Evolutionary conservation across 2,329 filamentous ascomycete genomes (phyloP).

Genomic region (Biscogniauxia sp.): DNA sequence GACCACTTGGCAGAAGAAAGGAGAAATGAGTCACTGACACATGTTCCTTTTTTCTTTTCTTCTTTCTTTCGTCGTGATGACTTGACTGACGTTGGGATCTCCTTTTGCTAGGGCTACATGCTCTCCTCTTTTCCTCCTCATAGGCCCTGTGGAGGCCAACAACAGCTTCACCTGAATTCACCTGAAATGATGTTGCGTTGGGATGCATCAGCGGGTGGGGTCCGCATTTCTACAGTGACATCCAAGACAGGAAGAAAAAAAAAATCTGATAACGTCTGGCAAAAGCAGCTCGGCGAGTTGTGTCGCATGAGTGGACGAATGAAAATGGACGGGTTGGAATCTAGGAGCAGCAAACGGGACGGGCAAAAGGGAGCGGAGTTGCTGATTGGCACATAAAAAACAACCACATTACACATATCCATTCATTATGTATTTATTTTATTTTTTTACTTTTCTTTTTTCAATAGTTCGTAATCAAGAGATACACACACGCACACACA

Average conservation of each 20-base stretch:
- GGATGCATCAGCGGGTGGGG: constrained; percentile 7
- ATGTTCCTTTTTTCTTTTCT: neutral
- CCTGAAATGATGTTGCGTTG: constrained; percentile 28
- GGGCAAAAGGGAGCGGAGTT: constrained; percentile 10
- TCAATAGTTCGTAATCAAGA: constrained; percentile 9
- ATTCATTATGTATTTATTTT: neutral
- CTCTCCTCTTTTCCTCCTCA: neutral
- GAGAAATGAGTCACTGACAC: neutral
- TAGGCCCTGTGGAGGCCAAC: constrained; percentile 9
- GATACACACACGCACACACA: neutral
- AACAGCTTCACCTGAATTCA: constrained; percentile 32
- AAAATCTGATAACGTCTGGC: constrained; percentile 14
- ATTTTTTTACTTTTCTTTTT: constrained; percentile 9
- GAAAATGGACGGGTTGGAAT: constrained; percentile 7
- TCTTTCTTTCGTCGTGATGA: neutral
- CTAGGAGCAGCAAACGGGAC: constrained; percentile 1
- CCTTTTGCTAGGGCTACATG: neutral
- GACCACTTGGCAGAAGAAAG: neutral
- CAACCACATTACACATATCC: neutral
- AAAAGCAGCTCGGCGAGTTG: constrained; percentile 22
- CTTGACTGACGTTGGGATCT: neutral
- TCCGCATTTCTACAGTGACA: constrained; percentile 12
- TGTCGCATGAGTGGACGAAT: constrained; percentile 28
- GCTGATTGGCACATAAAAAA: constrained; percentile 13
- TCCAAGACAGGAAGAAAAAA: constrained; percentile 2